Evolutionary conservation across 345 rosid species (phyloP).

Genomic region (Dovyalis caffra): DNA sequence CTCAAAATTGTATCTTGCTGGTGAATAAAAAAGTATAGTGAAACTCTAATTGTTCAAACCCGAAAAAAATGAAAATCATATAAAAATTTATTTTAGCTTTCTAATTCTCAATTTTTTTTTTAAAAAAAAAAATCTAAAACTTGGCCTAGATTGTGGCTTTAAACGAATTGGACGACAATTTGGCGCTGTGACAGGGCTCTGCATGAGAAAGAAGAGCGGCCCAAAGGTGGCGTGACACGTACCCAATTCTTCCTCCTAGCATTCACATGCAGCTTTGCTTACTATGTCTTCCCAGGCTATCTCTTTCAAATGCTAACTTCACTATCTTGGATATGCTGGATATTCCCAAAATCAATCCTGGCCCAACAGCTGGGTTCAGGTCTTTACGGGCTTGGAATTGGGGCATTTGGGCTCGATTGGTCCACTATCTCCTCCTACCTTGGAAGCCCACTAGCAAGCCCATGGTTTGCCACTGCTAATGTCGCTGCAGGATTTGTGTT

Average conservation of each 20-base stretch:
- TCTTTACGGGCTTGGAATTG: constrained; percentile 83
- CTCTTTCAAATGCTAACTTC: constrained; percentile 82
- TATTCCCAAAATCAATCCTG: constrained; percentile 59
- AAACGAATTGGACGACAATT: neutral
- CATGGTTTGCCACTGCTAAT: constrained; percentile 98
- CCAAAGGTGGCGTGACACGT: constrained; percentile 70
- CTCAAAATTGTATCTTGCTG: too few species aligned
- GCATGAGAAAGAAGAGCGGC: constrained; percentile 81
- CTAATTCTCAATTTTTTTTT: too few species aligned
- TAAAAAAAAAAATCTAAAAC: too few species aligned
- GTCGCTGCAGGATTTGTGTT: constrained; percentile 74
- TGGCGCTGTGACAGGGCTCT: constrained; percentile 50
- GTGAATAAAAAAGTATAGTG: too few species aligned
- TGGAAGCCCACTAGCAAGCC: constrained; percentile 98
- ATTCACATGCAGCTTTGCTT: constrained; percentile 83
- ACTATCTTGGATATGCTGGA: constrained; percentile 94
- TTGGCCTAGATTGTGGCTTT: too few species aligned
- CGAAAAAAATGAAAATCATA: too few species aligned
- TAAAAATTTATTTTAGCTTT: too few species aligned
- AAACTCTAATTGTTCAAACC: too few species aligned
- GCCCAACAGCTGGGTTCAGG: constrained; percentile 97
- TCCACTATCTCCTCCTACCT: constrained; percentile 91
- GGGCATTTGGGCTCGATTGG: constrained; percentile 81
- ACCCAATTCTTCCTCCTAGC: constrained; percentile 84
- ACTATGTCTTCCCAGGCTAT: too few species aligned